Conservation (phyloP, 1,284 basidiomycete species). For the Sporisorium graminicola region DNA sequence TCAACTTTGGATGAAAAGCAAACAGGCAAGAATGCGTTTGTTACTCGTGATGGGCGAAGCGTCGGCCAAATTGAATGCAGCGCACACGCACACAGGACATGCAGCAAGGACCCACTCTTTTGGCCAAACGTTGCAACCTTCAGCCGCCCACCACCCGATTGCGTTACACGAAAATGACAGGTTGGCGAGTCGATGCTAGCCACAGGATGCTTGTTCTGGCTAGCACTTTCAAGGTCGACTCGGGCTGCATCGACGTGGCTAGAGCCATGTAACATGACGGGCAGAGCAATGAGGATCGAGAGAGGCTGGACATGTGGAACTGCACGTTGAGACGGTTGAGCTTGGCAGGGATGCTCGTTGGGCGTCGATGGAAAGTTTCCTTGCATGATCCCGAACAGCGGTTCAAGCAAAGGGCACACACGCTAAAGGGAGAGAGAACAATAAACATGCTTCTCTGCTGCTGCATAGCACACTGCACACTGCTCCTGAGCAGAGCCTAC, state of each 20-base stretch:
- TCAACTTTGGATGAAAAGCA: too few species aligned
- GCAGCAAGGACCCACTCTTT: neutral
- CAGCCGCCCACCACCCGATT: neutral
- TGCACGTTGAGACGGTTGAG: neutral
- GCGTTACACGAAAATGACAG: too few species aligned
- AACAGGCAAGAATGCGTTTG: neutral
- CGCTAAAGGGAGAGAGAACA: neutral
- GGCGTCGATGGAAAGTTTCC: slow-evolving; percentile 43
- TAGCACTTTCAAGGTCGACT: too few species aligned
- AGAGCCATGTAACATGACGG: too few species aligned
- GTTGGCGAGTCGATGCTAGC: too few species aligned
- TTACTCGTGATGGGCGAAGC: neutral
- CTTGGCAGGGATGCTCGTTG: neutral
- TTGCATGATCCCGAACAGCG: slow-evolving; percentile 20
- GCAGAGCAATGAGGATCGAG: neutral
- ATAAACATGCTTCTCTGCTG: neutral
- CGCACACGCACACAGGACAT: neutral
- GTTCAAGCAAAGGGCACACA: neutral
- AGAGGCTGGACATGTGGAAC: too few species aligned
- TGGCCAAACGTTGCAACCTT: neutral
- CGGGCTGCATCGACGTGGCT: too few species aligned
- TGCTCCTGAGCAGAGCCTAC: neutral
- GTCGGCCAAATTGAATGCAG: neutral
- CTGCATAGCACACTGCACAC: neutral
- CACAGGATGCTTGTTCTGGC: too few species aligned